Conservation (phyloP, 2,329 filamentous ascomycete species). For the Diplodia mutila region DNA sequence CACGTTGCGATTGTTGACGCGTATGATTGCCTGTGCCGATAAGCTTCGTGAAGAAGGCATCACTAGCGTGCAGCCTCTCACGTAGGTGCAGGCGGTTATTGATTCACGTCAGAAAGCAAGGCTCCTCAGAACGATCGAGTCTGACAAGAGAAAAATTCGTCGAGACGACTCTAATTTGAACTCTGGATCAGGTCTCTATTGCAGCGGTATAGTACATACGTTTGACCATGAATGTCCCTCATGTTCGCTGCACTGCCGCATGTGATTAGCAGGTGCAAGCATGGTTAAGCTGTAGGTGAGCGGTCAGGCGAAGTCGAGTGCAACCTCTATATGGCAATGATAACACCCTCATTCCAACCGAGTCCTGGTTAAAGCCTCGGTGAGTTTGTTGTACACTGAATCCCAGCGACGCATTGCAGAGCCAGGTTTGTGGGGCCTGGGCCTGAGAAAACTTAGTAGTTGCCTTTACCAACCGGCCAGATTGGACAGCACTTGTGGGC, state of each 20-base stretch:
- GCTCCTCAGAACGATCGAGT: neutral
- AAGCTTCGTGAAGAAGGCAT: neutral
- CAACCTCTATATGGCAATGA: neutral
- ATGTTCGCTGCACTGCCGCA: neutral
- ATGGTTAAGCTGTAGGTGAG: neutral
- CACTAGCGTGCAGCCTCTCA: neutral
- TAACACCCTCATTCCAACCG: neutral
- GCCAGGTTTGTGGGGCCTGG: neutral
- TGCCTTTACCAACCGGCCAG: neutral
- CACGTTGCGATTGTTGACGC: neutral
- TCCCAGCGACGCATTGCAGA: neutral
- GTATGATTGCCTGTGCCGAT: too few relatives aligned
- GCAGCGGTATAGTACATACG: neutral
- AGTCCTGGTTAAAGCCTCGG: neutral
- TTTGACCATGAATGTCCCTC: neutral
- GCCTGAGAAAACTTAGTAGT: neutral
- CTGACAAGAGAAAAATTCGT: neutral
- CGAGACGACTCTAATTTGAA: neutral
- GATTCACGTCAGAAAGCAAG: neutral
- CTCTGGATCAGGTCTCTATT: neutral
- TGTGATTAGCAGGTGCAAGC: neutral
- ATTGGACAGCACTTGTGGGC: neutral
- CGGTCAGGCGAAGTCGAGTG: neutral
- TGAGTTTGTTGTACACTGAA: neutral
- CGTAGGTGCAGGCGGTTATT: neutral